phyloP scores from a whole-genome alignment of 2,329 filamentous ascomycete species.

The Camptophora hylomeconis region DNA sequence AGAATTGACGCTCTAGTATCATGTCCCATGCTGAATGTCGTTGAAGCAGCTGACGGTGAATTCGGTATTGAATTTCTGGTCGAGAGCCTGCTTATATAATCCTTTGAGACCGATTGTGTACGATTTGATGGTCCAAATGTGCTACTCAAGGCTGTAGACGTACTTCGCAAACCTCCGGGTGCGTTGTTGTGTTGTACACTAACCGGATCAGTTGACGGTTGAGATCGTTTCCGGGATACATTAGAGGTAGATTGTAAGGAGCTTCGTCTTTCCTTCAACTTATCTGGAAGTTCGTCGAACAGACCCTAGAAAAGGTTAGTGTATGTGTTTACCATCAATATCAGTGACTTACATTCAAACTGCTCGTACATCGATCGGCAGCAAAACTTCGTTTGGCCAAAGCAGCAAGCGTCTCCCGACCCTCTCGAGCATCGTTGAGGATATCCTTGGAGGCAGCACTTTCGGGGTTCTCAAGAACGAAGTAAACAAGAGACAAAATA shows the following conservation, averaged over 20 bases:
- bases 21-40: background rate
- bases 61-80: constrained; percentile 16
- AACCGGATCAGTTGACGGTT: constrained; percentile 18
- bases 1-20: constrained; percentile 1
- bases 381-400: constrained; percentile 76
- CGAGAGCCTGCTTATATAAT: constrained; percentile 12
- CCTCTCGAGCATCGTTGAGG: constrained; percentile 70
- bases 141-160: constrained; percentile 5
- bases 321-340: constrained; percentile 7
- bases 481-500: constrained; percentile 51
- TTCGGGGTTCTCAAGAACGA: constrained; percentile 51
- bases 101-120: constrained; percentile 12
- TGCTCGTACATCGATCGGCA: constrained; percentile 70
- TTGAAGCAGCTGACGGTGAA: background rate
- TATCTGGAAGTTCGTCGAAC: constrained; percentile 71
- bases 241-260: constrained; percentile 28
- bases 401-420: constrained; percentile 66
- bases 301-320: constrained; percentile 42
- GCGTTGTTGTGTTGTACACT: background rate
- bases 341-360: constrained; percentile 52
- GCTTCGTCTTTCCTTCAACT: constrained; percentile 45
- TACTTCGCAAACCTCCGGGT: too few species aligned
- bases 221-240: constrained; percentile 34
- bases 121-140: constrained; percentile 9
- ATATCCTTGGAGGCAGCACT: constrained; percentile 57